Base-by-base conservation (phyloP, 208 protist species). In the Trypanosoma melophagium region DNA sequence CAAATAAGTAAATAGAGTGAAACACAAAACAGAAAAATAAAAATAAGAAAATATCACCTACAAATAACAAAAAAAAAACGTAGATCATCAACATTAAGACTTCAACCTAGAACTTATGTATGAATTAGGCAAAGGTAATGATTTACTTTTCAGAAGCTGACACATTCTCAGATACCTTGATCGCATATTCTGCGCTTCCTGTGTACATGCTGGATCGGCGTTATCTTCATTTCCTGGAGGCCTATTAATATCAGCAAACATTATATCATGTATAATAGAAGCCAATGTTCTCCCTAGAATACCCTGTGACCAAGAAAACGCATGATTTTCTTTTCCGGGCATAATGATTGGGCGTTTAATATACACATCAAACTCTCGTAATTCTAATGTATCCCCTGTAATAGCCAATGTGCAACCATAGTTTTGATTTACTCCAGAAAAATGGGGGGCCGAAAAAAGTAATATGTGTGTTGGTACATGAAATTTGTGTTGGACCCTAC, bases 401-500 rank as follows among this genome's bases (percentile, higher is more conserved):
- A 91, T 80, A 17, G 74, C 69, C 9, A 83, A 66, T 31, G 88
- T 69, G 68, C 84, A 84, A 13, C 84, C 84, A 63, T 77, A 80
- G 69, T 92, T 95, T 51, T 82, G 76, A 67, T 92, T 95, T n/a
- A 92, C 76, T 14, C 80, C 84, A 69, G 86, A 91, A 54, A 95
- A 92, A 50, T 52, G 77, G 17, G 86, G 80, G 0, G 86, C 86
- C 7, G 89, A 95, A 76, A 95, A 95, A 44, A 95, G 62, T 31
- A 87, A 78, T 40, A 90, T 66, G 9, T 83, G 77, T 0, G 80
- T 73, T 24, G 89, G 86, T 21, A 92, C 49, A 16, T 82, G 71
- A 54, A 79, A 85, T 53, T 86, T 74, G 14, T 80, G 84, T 49
- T 86, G 73, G 8, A 83, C 81, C 54, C 83, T 70, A 5, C 85